Percentiles rank a stretch among this genome's conserved stretches.
Conservation (phyloP, 768 basidiomycete genomes). For the Cytidiella melzeri region DNA sequence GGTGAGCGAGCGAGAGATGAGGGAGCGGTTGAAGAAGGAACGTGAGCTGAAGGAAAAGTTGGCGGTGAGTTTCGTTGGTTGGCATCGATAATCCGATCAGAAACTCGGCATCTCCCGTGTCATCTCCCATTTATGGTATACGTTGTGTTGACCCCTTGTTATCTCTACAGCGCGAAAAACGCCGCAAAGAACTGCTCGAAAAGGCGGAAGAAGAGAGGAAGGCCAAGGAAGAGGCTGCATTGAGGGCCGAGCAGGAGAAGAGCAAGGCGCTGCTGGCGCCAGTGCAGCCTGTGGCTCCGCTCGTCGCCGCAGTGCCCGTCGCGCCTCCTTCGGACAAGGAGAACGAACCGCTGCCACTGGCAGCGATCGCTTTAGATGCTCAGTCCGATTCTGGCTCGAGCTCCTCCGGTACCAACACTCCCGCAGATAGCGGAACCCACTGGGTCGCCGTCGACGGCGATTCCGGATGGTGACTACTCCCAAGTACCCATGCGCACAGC, state of each 20-base stretch:
- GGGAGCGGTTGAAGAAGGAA: conserved; percentile 66
- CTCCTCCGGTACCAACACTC: conserved; percentile 4
- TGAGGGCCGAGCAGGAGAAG: conserved; percentile 39
- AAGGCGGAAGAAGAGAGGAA: conserved; percentile 20
- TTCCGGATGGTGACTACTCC: conserved; percentile 4
- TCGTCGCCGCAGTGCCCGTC: not conserved
- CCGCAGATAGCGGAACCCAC: not conserved
- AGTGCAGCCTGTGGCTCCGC: not conserved
- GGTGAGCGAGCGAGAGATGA: conserved; percentile 64
- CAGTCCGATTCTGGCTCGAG: not conserved
- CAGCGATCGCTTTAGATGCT: not conserved
- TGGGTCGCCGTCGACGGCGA: conserved; percentile 4
- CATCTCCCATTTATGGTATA: not conserved
- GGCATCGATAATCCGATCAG: conserved; percentile 24
- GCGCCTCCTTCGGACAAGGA: not conserved
- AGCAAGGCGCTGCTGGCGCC: conserved; percentile 12
- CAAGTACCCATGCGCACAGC: too few species aligned
- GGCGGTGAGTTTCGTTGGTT: conserved; percentile 39
- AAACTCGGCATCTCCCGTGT: conserved; percentile 10
- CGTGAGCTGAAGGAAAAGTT: conserved; percentile 64
- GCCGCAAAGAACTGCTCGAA: conserved; percentile 13
- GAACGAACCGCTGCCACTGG: conserved; percentile 1
- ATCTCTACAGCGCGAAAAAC: conserved; percentile 18
- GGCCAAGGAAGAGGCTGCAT: conserved; percentile 29
- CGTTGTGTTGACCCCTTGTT: conserved; percentile 2